Evolutionary conservation across 495 filamentous ascomycete species (phyloP).

Genomic region (Neurospora hispaniola): DNA sequence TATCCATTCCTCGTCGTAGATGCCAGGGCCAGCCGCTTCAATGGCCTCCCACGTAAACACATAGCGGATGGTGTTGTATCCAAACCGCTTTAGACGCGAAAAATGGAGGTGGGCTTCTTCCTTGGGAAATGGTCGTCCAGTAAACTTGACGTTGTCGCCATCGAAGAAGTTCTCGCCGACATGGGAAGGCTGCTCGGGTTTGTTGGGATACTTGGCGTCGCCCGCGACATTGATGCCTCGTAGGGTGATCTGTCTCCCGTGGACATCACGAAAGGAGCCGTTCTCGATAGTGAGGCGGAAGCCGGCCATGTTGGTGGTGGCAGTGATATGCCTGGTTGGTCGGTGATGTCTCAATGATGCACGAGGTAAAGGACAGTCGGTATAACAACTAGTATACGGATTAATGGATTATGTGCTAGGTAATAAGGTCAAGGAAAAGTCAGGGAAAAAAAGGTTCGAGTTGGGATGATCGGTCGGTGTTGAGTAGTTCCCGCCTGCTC

Average conservation of each 20-base stretch:
- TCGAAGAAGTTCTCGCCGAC: conserved; percentile 75
- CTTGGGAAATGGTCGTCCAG: conserved; percentile 69
- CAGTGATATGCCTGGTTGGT: not conserved
- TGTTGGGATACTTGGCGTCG: conserved; percentile 58
- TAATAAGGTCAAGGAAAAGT: not conserved
- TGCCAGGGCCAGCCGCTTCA: conserved; percentile 84
- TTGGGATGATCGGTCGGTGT: not conserved
- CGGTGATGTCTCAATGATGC: not conserved
- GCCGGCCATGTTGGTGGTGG: conserved; percentile 28
- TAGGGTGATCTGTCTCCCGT: conserved; percentile 46
- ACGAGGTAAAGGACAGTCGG: not conserved
- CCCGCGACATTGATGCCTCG: conserved; percentile 57
- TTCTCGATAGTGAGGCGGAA: conserved; percentile 69
- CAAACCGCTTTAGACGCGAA: conserved; percentile 71
- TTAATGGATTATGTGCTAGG: not conserved
- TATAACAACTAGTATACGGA: not conserved
- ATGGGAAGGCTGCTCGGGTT: conserved; percentile 73
- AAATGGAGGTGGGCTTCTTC: conserved; percentile 83
- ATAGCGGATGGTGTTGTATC: conserved; percentile 93
- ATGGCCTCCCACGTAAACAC: conserved; percentile 99
- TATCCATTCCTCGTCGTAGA: conserved; percentile 92
- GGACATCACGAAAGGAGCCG: conserved; percentile 56
- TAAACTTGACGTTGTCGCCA: conserved; percentile 83
- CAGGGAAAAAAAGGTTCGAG: not conserved
- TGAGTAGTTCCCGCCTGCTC: not conserved